Percentiles rank a stretch among this genome's conserved stretches.
phyloP scores from a whole-genome alignment of 345 rosid species.

The Turnera subulata region DNA sequence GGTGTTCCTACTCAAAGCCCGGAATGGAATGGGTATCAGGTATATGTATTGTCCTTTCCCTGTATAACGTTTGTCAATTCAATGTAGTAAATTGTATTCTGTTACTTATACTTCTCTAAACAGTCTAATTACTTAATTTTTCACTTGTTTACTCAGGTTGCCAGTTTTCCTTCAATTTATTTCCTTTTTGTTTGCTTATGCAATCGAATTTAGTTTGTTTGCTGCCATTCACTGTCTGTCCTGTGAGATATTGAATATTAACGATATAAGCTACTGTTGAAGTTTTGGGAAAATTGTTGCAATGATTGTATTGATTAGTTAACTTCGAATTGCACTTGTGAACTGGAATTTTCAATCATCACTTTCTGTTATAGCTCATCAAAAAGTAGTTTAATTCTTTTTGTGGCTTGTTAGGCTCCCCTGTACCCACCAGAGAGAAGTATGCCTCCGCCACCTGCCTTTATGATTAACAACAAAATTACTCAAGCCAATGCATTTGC shows the following conservation, averaged over 20 bases:
- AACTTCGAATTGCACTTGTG: background rate
- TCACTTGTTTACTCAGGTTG: too few relatives aligned
- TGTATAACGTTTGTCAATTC: background rate
- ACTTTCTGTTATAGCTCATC: constrained; percentile 13
- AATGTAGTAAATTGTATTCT: background rate
- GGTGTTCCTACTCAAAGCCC: constrained; percentile 51
- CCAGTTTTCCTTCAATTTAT: too few relatives aligned
- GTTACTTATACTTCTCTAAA: too few relatives aligned
- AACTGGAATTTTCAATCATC: constrained; percentile 1
- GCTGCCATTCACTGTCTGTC: too few relatives aligned
- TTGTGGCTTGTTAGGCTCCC: constrained; percentile 43
- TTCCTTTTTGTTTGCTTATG: too few relatives aligned
- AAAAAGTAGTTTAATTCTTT: background rate
- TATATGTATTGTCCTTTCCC: constrained; percentile 12
- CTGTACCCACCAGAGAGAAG: constrained; percentile 49
- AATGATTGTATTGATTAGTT: background rate
- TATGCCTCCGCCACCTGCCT: constrained; percentile 45
- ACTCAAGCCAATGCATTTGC: constrained; percentile 40
- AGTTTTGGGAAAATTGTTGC: background rate
- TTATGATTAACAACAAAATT: constrained; percentile 33
- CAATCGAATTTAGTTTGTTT: too few relatives aligned
- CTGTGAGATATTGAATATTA: too few relatives aligned
- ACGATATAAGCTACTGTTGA: too few relatives aligned
- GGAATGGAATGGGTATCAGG: constrained; percentile 94
- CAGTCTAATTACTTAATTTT: too few relatives aligned